Percentiles rank a stretch among this genome's conserved stretches.
These are phyloP conservation scores for Garcia nutans DNA, from an alignment of 345 rosid genomes.

Conservation along the genomic window DNA sequence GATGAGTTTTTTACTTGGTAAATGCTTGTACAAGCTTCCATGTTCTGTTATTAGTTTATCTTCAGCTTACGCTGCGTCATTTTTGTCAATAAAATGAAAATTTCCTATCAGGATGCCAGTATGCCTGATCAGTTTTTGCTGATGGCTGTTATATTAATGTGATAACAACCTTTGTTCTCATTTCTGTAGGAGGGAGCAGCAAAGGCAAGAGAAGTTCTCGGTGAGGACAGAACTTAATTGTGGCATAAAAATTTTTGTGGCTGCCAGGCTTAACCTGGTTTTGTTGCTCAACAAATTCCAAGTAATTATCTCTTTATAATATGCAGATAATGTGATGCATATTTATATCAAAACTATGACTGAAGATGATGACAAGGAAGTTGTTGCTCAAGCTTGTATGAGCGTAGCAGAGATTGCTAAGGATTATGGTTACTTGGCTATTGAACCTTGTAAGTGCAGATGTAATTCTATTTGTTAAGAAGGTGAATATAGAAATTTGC, in stretches of 20 bases:
- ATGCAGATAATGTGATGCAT: constrained; percentile 73
- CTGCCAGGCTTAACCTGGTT: constrained; percentile 2
- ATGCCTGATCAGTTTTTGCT: no score
- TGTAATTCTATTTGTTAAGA: constrained; percentile 5
- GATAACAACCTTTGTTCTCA: constrained; percentile 17
- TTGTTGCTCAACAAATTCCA: constrained; percentile 14
- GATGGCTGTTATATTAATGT: background rate
- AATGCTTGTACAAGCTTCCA: background rate
- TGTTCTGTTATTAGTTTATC: background rate
- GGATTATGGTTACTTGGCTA: constrained; percentile 71
- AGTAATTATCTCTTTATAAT: constrained; percentile 24
- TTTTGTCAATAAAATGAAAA: background rate
- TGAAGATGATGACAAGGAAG: constrained; percentile 97
- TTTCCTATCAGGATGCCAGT: background rate
- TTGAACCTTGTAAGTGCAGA: constrained; percentile 79
- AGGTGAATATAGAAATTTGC: background rate
- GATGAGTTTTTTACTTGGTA: background rate
- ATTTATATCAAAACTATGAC: constrained; percentile 76
- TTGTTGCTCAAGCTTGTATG: constrained; percentile 93
- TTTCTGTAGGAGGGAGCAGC: constrained; percentile 65
- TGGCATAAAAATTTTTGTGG: constrained; percentile 4
- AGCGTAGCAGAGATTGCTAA: constrained; percentile 77
- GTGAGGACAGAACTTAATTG: constrained; percentile 36
- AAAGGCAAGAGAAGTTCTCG: constrained; percentile 75
- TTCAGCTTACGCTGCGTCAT: no score